These are phyloP conservation scores for Fusarium keratoplasticum DNA, from an alignment of 2,329 filamentous ascomycete genomes.

Conservation along the genomic window DNA sequence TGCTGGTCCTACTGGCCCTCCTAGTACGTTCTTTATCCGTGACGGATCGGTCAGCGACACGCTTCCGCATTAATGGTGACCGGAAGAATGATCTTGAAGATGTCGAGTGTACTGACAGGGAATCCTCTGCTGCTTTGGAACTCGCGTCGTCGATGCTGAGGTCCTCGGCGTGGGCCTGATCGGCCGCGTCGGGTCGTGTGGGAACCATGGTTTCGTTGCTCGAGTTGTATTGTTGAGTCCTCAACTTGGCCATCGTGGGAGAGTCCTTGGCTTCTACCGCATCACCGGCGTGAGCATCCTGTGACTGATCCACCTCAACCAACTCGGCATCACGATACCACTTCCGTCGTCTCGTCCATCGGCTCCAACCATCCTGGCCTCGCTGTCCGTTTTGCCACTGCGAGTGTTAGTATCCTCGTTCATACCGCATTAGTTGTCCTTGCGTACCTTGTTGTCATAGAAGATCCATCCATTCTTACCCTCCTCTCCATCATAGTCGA, in stretches of 20 bases:
- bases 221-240: constrained; percentile 50
- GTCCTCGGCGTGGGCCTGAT: constrained; percentile 44
- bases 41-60: constrained; percentile 52
- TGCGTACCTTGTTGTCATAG: constrained; percentile 91
- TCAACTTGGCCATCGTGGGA: constrained; percentile 34
- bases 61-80: constrained; percentile 54
- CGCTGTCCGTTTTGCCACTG: constrained; percentile 91
- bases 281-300: constrained; percentile 53
- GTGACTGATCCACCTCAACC: constrained; percentile 72
- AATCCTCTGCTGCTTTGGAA: constrained; percentile 54
- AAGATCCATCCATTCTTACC: constrained; percentile 91
- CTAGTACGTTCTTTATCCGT: constrained; percentile 52
- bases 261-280: constrained; percentile 48
- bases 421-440: rapidly evolving
- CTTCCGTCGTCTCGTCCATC: constrained; percentile 92
- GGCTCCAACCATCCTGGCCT: constrained; percentile 89
- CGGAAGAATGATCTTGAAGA: constrained; percentile 61
- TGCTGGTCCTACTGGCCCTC: constrained; percentile 57
- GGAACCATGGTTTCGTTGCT: constrained; percentile 53
- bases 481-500: constrained; percentile 68
- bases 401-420: constrained; percentile 7
- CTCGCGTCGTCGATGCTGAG: constrained; percentile 40
- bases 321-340: constrained; percentile 98
- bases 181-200: constrained; percentile 40
- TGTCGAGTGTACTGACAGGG: constrained; percentile 60